Conservation (phyloP, 164 flowering plant genomes). For the Magnolia changhungtana region DNA sequence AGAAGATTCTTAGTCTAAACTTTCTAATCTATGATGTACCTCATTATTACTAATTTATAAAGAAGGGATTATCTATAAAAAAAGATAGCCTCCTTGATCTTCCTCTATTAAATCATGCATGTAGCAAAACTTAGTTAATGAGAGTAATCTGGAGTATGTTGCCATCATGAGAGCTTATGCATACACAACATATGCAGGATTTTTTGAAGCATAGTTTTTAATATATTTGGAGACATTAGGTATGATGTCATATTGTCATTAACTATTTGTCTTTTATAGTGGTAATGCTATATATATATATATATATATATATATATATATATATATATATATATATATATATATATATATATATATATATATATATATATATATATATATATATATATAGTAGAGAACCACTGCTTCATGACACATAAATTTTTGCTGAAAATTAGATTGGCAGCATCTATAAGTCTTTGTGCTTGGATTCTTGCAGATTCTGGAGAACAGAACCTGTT, state of each 20-base stretch:
- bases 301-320: not conserved
- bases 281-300: not conserved
- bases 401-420: not conserved
- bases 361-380: not conserved
- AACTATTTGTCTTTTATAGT: not conserved
- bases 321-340: not conserved
- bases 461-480: slow-evolving; percentile 48
- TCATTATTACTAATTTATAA: too few species aligned
- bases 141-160: too few species aligned
- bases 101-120: too few species aligned
- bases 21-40: too few species aligned
- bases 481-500: slow-evolving; percentile 49
- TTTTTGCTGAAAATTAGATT: not conserved
- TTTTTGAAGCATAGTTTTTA: too few species aligned
- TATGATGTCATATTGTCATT: not conserved
- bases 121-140: too few species aligned
- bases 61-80: too few species aligned
- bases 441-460: not conserved
- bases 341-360: not conserved
- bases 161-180: too few species aligned
- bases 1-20: too few species aligned
- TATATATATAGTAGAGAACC: not conserved
- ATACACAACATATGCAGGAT: too few species aligned
- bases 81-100: too few species aligned
- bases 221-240: not conserved